Evolutionary conservation across 2,329 filamentous ascomycete genomes (phyloP).

Genomic region (Rutstroemia sp.): DNA sequence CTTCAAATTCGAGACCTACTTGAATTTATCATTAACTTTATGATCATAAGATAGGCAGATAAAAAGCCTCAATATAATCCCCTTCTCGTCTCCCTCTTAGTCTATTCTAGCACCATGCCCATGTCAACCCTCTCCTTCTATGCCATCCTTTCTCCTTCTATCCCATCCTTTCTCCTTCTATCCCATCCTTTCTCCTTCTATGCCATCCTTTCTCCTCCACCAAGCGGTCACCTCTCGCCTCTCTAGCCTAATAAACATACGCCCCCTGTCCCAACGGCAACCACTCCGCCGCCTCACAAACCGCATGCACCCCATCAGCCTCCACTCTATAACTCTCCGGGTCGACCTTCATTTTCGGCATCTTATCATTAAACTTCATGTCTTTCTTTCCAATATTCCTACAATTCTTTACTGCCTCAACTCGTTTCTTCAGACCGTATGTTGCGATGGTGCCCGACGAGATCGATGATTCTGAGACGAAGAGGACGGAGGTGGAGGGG

Average conservation of each 20-base stretch:
- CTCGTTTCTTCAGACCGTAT: slow-evolving; percentile 70
- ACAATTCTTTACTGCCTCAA: slow-evolving; percentile 74
- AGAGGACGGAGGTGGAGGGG: slow-evolving; percentile 67
- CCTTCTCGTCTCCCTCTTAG: no score
- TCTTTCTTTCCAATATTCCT: slow-evolving; percentile 70
- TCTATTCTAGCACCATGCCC: no score
- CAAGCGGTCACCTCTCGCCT: background rate
- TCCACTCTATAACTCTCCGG: slow-evolving; percentile 84
- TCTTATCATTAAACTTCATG: slow-evolving; percentile 82
- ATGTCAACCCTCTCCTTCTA: background rate
- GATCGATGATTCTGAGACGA: slow-evolving; percentile 70
- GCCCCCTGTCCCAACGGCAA: slow-evolving; percentile 72
- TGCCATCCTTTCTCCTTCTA: background rate
- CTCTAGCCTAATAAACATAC: slow-evolving; percentile 58
- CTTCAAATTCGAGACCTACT: no score
- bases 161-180: background rate
- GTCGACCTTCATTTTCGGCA: slow-evolving; percentile 85
- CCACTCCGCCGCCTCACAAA: slow-evolving; percentile 60
- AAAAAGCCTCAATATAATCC: no score
- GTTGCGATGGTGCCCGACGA: slow-evolving; percentile 56
- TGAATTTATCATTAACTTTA: no score
- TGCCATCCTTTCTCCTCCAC: background rate
- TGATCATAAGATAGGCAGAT: no score
- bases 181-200: background rate
- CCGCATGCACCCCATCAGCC: slow-evolving; percentile 70